Conservation (phyloP, 2,329 filamentous ascomycete species). For the Colletotrichum chrysophilum region DNA sequence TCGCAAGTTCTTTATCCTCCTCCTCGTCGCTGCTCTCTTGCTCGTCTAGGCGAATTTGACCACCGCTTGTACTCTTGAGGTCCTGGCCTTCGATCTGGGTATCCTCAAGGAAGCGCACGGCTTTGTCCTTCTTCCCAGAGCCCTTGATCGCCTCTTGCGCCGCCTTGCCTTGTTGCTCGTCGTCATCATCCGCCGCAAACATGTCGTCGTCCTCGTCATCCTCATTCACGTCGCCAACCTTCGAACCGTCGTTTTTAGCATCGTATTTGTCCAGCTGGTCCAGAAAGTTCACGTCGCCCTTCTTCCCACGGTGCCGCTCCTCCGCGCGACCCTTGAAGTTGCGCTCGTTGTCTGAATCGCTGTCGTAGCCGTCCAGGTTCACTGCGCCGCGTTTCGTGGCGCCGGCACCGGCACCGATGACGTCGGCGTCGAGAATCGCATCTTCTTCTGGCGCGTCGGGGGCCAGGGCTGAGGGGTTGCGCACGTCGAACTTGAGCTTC, state of each 20-base stretch:
- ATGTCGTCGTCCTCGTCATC: conserved; percentile 69
- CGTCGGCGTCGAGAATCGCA: conserved; percentile 84
- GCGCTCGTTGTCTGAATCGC: conserved; percentile 84
- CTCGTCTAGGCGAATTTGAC: conserved; percentile 68
- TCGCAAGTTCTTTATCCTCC: conserved; percentile 76
- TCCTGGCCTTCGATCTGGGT: conserved; percentile 81
- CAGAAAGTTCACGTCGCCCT: conserved; percentile 52
- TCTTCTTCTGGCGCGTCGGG: conserved; percentile 79
- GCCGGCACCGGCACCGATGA: conserved; percentile 79
- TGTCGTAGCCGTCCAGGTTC: conserved; percentile 96
- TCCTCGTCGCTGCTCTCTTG: conserved; percentile 66
- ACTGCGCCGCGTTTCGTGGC: conserved; percentile 90
- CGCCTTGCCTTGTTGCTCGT: conserved; percentile 44
- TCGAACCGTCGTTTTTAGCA: conserved; percentile 42
- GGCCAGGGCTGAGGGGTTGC: conserved; percentile 91
- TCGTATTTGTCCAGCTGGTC: conserved; percentile 62
- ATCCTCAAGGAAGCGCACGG: conserved; percentile 64
- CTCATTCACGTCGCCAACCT: conserved; percentile 33
- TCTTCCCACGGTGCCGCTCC: conserved; percentile 51
- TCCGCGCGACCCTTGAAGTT: conserved; percentile 80
- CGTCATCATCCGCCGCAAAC: conserved; percentile 71
- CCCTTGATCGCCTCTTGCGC: conserved; percentile 25
- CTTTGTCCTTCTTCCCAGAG: conserved; percentile 61
- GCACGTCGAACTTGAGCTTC: conserved; percentile 90
- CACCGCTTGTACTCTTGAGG: conserved; percentile 73